These are phyloP conservation scores for Syzygium aromaticum DNA, from an alignment of 345 rosid species.

Conservation along the genomic window DNA sequence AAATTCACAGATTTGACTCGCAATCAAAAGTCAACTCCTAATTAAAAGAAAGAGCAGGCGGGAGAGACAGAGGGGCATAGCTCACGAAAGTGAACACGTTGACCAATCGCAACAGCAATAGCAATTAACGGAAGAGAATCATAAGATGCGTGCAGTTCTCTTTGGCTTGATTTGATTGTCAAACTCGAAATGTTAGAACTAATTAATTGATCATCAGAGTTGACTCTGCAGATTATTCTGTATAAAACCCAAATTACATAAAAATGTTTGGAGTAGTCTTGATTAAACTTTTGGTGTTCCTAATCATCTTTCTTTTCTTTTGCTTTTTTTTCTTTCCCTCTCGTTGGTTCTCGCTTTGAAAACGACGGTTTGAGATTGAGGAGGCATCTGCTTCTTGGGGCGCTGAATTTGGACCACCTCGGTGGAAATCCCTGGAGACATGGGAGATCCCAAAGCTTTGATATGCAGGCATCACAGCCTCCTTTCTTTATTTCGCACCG, in stretches of 20 bases:
- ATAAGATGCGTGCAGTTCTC: background rate
- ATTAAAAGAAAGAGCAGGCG: background rate
- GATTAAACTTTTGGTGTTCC: background rate
- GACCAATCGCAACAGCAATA: background rate
- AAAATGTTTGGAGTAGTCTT: background rate
- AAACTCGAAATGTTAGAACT: background rate
- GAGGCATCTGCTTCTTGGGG: background rate
- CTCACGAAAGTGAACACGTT: background rate
- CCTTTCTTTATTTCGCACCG: constrained; percentile 1
- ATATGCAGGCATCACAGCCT: constrained; percentile 12
- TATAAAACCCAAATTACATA: background rate
- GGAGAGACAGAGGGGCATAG: background rate
- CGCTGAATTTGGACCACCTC: constrained; percentile 16
- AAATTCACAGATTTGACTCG: background rate
- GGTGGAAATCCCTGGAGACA: constrained; percentile 66
- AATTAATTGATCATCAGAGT: background rate
- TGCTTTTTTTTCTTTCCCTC: background rate
- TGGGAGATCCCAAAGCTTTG: constrained; percentile 59
- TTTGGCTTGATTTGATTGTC: background rate
- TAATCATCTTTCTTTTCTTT: background rate
- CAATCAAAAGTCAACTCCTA: background rate
- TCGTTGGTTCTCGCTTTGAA: background rate
- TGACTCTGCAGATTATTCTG: background rate
- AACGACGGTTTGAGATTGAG: background rate
- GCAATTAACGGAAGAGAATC: background rate